A percentile compares a stretch with the other conserved stretches of the same genome.
These are phyloP conservation scores for Kandelia obovata DNA, from an alignment of 345 rosid species.

Conservation along the genomic window DNA sequence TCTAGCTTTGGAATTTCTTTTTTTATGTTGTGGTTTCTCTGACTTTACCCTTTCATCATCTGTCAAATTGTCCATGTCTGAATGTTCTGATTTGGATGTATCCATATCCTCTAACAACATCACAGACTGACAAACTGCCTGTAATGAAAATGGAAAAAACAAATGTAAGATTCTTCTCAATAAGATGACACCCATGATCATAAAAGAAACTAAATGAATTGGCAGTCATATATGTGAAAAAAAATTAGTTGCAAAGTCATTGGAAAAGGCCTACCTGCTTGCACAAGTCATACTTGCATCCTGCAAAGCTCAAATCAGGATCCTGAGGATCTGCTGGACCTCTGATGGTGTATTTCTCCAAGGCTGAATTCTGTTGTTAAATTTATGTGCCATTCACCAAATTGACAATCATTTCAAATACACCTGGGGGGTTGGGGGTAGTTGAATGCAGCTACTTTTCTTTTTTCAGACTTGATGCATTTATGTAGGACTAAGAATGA, in stretches of 20 bases:
- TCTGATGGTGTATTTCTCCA: constrained; percentile 34
- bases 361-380: constrained; percentile 34
- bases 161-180: background rate
- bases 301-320: constrained; percentile 24
- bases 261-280: constrained; percentile 38
- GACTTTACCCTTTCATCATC: constrained; percentile 58
- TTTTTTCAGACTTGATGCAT: background rate
- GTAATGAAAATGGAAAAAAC: background rate
- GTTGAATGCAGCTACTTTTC: background rate
- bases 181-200: background rate
- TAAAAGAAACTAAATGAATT: background rate
- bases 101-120: constrained; percentile 75
- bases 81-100: constrained; percentile 61
- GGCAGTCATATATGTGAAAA: background rate
- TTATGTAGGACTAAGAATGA: background rate
- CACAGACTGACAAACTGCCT: constrained; percentile 51
- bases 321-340: constrained; percentile 18
- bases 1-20: constrained; percentile 40
- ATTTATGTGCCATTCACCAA: background rate
- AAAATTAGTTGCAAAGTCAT: too few species aligned
- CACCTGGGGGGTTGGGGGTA: background rate
- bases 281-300: constrained; percentile 45
- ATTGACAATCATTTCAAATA: background rate
- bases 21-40: constrained; percentile 27
- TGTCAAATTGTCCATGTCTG: constrained; percentile 20